phyloP scores from a whole-genome alignment of 2,329 filamentous ascomycete species.

The Colletotrichum costaricense region DNA sequence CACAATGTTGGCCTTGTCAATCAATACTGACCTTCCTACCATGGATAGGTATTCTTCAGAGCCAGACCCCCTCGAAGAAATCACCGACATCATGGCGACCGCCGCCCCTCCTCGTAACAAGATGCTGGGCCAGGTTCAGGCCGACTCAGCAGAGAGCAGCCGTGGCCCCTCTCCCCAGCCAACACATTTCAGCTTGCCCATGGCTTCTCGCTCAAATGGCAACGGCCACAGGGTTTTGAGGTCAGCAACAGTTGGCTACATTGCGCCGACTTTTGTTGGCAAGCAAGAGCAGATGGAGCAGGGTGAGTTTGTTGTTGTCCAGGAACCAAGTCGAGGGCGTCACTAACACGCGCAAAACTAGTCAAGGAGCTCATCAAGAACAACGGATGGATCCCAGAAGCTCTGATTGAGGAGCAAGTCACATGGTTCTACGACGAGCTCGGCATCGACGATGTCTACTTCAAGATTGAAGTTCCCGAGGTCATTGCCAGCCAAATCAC shows the following conservation, averaged over 20 bases:
- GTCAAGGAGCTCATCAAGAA: slow-evolving; percentile 85
- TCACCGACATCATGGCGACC: slow-evolving; percentile 45
- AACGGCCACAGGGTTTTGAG: slow-evolving; percentile 81
- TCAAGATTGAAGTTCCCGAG: slow-evolving; percentile 86
- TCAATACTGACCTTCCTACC: slow-evolving; percentile 53
- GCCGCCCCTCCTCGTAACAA: slow-evolving; percentile 51
- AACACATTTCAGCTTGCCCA: slow-evolving; percentile 82
- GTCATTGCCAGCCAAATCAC: slow-evolving; percentile 95
- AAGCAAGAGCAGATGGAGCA: slow-evolving; percentile 91
- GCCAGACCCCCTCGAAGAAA: slow-evolving; percentile 50
- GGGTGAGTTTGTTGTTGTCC: slow-evolving; percentile 58
- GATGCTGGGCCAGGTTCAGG: slow-evolving; percentile 54
- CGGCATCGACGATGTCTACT: slow-evolving; percentile 98
- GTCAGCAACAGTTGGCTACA: slow-evolving; percentile 92
- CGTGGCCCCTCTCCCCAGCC: slow-evolving; percentile 88
- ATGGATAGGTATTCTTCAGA: slow-evolving; percentile 54
- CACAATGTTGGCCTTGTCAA: slow-evolving; percentile 49
- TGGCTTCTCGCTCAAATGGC: slow-evolving; percentile 60
- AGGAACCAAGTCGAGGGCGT: background rate
- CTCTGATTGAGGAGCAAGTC: slow-evolving; percentile 87
- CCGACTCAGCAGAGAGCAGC: slow-evolving; percentile 51
- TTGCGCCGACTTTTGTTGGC: slow-evolving; percentile 92
- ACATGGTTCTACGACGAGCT: slow-evolving; percentile 98
- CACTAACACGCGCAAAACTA: slow-evolving; percentile 44
- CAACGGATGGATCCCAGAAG: slow-evolving; percentile 86